Conservation (phyloP, 2,329 filamentous ascomycete species). For the Esteya vermicola region DNA sequence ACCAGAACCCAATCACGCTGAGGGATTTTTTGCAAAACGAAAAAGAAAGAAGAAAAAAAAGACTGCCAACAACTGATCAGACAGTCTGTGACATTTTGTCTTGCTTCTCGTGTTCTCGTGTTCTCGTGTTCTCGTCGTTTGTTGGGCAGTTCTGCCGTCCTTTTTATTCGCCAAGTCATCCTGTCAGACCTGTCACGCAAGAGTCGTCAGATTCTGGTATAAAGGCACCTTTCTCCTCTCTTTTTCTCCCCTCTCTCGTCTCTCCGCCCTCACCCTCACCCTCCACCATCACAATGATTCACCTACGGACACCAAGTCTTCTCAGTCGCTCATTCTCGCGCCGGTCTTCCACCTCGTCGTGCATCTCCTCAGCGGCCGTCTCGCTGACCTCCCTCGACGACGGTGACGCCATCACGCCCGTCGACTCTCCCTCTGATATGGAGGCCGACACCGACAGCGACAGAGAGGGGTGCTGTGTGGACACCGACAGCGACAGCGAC, state of each 20-base stretch:
- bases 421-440: not conserved
- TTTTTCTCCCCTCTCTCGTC: not conserved
- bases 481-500: not conserved
- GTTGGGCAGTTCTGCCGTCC: not conserved
- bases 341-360: not conserved
- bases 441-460: not conserved
- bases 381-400: conserved; percentile 11
- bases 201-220: too few species aligned
- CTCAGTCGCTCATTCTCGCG: too few species aligned
- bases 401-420: conserved; percentile 11
- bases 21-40: too few species aligned
- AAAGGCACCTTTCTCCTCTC: not conserved
- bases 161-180: too few species aligned
- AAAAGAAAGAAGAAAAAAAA: not conserved
- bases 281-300: not conserved
- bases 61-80: not conserved
- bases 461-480: not conserved
- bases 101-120: not conserved
- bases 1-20: not conserved
- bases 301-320: too few species aligned
- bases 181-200: too few species aligned
- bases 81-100: not conserved
- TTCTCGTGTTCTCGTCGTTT: not conserved
- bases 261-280: not conserved
- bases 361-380: conserved; percentile 3